phyloP scores from a whole-genome alignment of 345 rosid species.

The Clarkia xantiana region DNA sequence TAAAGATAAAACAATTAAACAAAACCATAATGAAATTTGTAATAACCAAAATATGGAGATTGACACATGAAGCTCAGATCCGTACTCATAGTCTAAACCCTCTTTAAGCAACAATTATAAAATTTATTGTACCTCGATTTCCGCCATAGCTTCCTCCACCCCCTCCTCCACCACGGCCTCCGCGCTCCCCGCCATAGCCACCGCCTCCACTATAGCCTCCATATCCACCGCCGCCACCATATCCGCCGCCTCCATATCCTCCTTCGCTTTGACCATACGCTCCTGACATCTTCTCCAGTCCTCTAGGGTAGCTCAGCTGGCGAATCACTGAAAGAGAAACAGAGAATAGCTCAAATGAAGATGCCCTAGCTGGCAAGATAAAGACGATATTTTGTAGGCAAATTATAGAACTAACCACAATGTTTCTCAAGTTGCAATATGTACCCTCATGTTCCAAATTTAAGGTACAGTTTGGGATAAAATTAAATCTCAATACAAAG shows the following conservation, averaged over 20 bases:
- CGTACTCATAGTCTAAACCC: slow-evolving; percentile 1
- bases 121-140: slow-evolving; percentile 26
- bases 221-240: slow-evolving; percentile 29
- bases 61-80: slow-evolving; percentile 8
- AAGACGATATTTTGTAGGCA: no score
- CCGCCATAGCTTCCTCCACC: slow-evolving; percentile 25
- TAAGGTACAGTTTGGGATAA: no score
- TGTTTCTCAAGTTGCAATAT: no score
- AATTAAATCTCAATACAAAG: no score
- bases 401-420: no score
- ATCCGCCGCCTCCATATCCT: slow-evolving; percentile 5
- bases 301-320: slow-evolving; percentile 15
- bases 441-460: no score
- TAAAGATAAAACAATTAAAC: slow-evolving; percentile 9
- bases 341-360: no score
- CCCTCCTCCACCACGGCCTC: slow-evolving; percentile 10
- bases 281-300: slow-evolving; percentile 39
- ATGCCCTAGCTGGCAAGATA: no score
- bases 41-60: neutral
- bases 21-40: neutral
- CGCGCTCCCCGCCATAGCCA: slow-evolving; percentile 14
- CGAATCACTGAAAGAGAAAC: neutral
- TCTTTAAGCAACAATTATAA: neutral
- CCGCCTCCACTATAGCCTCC: slow-evolving; percentile 53
- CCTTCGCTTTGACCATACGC: slow-evolving; percentile 53